Base-by-base conservation (phyloP, 257 asterid species). In the Leonotis leonurus region DNA sequence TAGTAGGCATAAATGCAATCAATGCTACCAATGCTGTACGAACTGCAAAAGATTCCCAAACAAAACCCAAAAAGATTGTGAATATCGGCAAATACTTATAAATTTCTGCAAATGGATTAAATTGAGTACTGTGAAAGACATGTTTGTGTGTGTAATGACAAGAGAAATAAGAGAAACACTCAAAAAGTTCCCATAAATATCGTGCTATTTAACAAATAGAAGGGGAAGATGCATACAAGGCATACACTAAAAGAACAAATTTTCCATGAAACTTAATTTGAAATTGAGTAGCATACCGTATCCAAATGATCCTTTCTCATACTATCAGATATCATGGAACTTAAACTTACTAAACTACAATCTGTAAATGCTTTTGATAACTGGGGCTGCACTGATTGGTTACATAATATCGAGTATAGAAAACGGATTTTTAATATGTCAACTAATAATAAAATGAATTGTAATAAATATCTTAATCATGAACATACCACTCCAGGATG, bases 1-100 rank as follows among this genome's bases (percentile, higher is more conserved):
- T 80, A 69, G 95, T 87, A 36, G 97, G 97, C 97, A 87, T 90
- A 56, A 90, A 90, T 21, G 97, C 97, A 13, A 90, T 90, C 60
- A 87, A 75, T 22, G 97, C 97, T 17, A 83, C 85, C 84, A 90
- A 74, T 11, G 97, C 97, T 56, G 97, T 90, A 73, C 96, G 88
- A 65, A 90, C 97, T 87, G 87, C 76, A 60, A 56, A 61, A 64
- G 5, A 46, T 4, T 55, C 44, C 33, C 3, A 61, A 12, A 62
- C 22, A 24, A 29, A 29, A 29, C 6, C 33, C n/a, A n/a, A n/a
- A n/a, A n/a, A n/a, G n/a, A n/a, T n/a, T n/a, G n/a, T n/a, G n/a
- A n/a, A n/a, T n/a, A n/a, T n/a, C n/a, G n/a, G n/a, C n/a, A n/a
- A n/a, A n/a, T n/a, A n/a, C n/a, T n/a, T n/a, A n/a, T n/a, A n/a